A percentile compares a stretch with the other conserved stretches of the same genome.
Conservation (phyloP, 345 rosid genomes). For the Salix brachista region DNA sequence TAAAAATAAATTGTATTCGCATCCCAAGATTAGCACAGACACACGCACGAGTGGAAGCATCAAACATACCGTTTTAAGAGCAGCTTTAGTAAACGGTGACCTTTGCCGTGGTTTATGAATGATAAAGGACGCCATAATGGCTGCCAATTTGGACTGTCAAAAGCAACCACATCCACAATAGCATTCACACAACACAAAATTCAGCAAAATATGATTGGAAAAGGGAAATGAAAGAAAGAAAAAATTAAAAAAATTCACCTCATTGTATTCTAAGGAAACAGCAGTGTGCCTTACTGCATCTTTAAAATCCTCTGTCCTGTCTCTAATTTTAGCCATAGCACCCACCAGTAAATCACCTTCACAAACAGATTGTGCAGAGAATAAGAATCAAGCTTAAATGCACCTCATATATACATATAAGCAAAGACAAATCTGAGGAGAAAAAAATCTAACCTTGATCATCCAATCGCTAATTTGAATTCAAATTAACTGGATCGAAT, state of each 20-base stretch:
- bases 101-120: conserved; percentile 64
- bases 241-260: not conserved
- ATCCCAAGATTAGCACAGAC: not conserved
- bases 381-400: not conserved
- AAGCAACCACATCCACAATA: not conserved
- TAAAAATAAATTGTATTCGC: not conserved
- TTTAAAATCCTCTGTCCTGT: conserved; percentile 22
- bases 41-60: not conserved
- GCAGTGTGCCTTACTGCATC: conserved; percentile 14
- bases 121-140: conserved; percentile 77
- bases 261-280: conserved; percentile 13
- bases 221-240: not conserved
- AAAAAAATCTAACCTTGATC: too few relatives aligned
- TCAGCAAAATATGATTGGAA: not conserved
- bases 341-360: not conserved
- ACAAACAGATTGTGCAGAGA: not conserved
- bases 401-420: too few relatives aligned
- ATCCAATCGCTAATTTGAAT: too few relatives aligned
- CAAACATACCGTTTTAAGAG: conserved; percentile 58
- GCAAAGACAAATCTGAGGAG: too few relatives aligned
- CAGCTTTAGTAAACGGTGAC: conserved; percentile 61
- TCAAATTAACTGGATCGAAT: not conserved
- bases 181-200: not conserved
- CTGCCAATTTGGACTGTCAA: conserved; percentile 63
- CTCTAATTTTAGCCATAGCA: conserved; percentile 14